These are phyloP conservation scores for Knoxdaviesia proteae DNA, from an alignment of 2,329 filamentous ascomycete species.

Conservation along the genomic window DNA sequence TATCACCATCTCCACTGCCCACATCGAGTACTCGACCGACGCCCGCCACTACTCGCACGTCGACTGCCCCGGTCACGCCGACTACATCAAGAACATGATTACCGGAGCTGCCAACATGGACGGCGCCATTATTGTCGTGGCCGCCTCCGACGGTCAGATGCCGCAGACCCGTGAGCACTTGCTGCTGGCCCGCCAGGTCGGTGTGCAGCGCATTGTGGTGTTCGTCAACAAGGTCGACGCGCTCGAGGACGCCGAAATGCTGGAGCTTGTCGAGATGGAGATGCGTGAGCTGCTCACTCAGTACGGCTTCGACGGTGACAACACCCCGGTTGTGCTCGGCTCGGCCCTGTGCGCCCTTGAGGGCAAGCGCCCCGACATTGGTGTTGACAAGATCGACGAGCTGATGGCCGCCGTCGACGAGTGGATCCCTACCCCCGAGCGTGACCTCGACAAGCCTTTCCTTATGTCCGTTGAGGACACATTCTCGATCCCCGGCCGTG, in stretches of 20 bases:
- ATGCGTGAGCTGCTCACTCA: conserved; percentile 89
- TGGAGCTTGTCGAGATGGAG: conserved; percentile 99
- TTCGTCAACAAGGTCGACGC: conserved; percentile 99
- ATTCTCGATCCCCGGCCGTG: conserved; percentile 79
- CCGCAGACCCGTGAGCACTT: conserved; percentile 97
- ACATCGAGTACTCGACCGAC: conserved; percentile 96
- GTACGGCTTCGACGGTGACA: conserved; percentile 95
- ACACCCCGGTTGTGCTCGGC: conserved; percentile 91
- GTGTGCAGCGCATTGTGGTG: conserved; percentile 93
- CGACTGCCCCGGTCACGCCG: conserved; percentile 98
- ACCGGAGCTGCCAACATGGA: conserved; percentile 99
- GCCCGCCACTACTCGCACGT: conserved; percentile 96
- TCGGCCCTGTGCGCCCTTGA: conserved; percentile 92
- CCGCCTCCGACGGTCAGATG: conserved; percentile 97
- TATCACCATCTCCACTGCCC: conserved; percentile 96
- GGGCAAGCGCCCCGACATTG: conserved; percentile 69
- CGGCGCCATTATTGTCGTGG: conserved; percentile 94
- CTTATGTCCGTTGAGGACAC: conserved; percentile 94
- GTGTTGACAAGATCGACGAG: conserved; percentile 71
- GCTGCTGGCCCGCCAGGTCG: conserved; percentile 91
- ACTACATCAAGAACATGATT: conserved; percentile 99
- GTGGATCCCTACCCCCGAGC: conserved; percentile 91
- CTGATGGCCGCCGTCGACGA: conserved; percentile 74
- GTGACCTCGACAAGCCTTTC: conserved; percentile 95
- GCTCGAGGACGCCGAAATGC: conserved; percentile 94